A percentile compares a stretch with the other conserved stretches of the same genome.
These are phyloP conservation scores for Conticribra guillardii DNA, from an alignment of 108 stramenopile species.

Conservation along the genomic window DNA sequence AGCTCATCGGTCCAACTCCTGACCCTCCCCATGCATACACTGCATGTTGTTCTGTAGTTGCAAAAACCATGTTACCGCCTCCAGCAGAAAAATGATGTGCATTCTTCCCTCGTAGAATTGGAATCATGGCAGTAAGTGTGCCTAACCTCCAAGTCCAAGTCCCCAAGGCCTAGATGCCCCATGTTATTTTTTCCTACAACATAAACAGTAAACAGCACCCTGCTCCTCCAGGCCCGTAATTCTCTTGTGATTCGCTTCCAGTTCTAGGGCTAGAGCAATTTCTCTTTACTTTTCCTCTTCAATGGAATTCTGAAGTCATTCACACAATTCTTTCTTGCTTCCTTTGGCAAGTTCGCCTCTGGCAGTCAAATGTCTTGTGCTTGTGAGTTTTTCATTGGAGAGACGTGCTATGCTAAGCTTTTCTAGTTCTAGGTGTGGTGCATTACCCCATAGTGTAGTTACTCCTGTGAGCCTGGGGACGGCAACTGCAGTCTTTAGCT, in stretches of 20 bases:
- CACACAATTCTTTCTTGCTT: conserved; percentile 54
- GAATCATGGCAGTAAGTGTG: conserved; percentile 54
- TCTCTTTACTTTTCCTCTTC: conserved; percentile 61
- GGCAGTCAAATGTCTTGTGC: conserved; percentile 50
- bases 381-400: conserved; percentile 37
- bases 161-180: conserved; percentile 80
- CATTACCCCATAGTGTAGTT: conserved; percentile 18
- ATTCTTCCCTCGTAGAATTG: conserved; percentile 54
- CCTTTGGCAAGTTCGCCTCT: conserved; percentile 62
- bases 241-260: conserved; percentile 60
- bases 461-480: conserved; percentile 4
- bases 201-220: conserved; percentile 79
- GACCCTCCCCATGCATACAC: conserved; percentile 77
- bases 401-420: conserved; percentile 28
- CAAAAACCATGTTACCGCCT: conserved; percentile 54
- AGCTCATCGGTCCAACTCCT: conserved; percentile 58
- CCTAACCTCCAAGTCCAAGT: conserved; percentile 57
- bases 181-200: conserved; percentile 49
- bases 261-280: conserved; percentile 55
- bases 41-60: conserved; percentile 71
- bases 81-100: conserved; percentile 57
- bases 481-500: conserved; percentile 14
- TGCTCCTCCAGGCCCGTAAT: conserved; percentile 72
- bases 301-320: conserved; percentile 55
- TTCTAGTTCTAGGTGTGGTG: conserved; percentile 10